A percentile compares a stretch with the other conserved stretches of the same genome.
phyloP scores from a whole-genome alignment of 202 grass and related monocot genomes.

The Carex arenaria region DNA sequence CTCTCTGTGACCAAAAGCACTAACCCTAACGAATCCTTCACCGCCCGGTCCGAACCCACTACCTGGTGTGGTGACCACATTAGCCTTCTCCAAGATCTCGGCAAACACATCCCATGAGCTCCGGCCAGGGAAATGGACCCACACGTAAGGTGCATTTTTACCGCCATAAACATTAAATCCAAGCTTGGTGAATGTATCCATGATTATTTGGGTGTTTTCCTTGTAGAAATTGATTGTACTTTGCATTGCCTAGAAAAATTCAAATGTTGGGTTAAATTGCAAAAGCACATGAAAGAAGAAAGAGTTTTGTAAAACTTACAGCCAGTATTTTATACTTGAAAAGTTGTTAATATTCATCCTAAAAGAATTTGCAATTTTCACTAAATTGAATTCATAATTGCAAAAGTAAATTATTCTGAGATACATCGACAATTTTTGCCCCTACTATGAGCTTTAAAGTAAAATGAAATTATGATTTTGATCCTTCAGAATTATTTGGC shows the following conservation, averaged over 20 bases:
- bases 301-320: not conserved
- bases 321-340: not conserved
- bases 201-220: conserved; percentile 81
- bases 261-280: not conserved
- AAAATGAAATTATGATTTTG: not conserved
- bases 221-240: conserved; percentile 83
- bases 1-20: conserved; percentile 66
- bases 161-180: conserved; percentile 84
- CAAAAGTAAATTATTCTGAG: not conserved
- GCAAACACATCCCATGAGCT: conserved; percentile 87
- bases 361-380: not conserved
- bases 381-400: not conserved
- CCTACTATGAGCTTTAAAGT: not conserved
- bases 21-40: conserved; percentile 79
- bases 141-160: conserved; percentile 90
- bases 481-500: not conserved
- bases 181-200: conserved; percentile 68
- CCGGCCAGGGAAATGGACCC: conserved; percentile 86
- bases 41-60: conserved; percentile 86
- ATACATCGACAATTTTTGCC: not conserved
- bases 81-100: conserved; percentile 73
- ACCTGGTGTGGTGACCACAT: conserved; percentile 86
- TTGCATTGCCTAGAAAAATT: conserved; percentile 53
- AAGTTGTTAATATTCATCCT: not conserved
- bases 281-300: not conserved